A percentile compares a stretch with the other conserved stretches of the same genome.
Conservation (phyloP, 495 filamentous ascomycete species). For the Hypoxylon perforatum region DNA sequence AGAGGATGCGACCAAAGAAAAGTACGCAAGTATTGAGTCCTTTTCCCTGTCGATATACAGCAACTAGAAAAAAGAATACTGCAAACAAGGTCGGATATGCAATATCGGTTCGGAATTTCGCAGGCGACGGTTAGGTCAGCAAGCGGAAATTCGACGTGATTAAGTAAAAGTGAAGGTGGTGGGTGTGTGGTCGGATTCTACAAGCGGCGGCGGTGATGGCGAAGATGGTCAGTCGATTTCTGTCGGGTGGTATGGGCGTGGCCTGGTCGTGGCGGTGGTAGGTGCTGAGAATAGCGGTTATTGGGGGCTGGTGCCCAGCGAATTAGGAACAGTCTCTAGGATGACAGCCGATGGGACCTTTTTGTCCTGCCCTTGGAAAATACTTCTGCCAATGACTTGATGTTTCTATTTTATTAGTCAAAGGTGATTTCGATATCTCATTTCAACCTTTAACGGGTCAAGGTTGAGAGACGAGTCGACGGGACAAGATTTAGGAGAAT, state of each 20-base stretch:
- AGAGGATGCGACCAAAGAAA: slow-evolving; percentile 30
- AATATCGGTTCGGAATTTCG: slow-evolving; percentile 22
- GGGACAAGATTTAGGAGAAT: too few species aligned
- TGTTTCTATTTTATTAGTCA: background rate
- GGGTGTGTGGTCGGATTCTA: slow-evolving; percentile 44
- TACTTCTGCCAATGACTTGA: slow-evolving; percentile 17
- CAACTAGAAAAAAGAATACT: slow-evolving; percentile 18
- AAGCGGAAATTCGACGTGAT: slow-evolving; percentile 35
- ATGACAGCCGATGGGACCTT: slow-evolving; percentile 17
- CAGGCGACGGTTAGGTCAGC: slow-evolving; percentile 20
- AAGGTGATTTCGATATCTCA: background rate
- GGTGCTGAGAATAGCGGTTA: slow-evolving; percentile 35
- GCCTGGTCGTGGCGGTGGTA: slow-evolving; percentile 40
- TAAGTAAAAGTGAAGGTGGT: slow-evolving; percentile 36
- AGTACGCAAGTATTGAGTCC: slow-evolving; percentile 24
- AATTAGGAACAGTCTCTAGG: slow-evolving; percentile 28
- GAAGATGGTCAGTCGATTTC: slow-evolving; percentile 47
- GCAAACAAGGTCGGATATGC: slow-evolving; percentile 29
- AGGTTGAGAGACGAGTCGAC: background rate
- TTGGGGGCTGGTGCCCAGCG: slow-evolving; percentile 40
- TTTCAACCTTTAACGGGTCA: background rate
- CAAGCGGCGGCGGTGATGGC: slow-evolving; percentile 47
- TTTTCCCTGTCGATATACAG: slow-evolving; percentile 27
- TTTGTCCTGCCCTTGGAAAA: slow-evolving; percentile 6
- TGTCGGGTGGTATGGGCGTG: slow-evolving; percentile 44